Percentiles rank a stretch among this genome's conserved stretches.
Conservation (phyloP, 768 basidiomycete species). For the Sarcodon sp. region DNA sequence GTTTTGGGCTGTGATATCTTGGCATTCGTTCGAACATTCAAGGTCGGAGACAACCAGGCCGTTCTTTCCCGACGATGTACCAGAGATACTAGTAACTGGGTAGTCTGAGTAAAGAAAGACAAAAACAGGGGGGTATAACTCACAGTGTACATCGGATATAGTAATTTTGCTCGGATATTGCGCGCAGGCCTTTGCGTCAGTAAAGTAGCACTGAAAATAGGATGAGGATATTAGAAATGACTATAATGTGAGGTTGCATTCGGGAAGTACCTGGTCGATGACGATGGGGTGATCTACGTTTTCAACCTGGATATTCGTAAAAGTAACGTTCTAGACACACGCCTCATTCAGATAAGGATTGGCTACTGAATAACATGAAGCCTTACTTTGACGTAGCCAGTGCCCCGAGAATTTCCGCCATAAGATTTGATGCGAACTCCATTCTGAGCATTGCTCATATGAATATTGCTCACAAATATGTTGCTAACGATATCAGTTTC, state of each 20-base stretch:
- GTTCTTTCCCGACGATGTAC: conserved; percentile 34
- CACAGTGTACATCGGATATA: conserved; percentile 47
- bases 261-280: conserved; percentile 34
- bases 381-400: conserved; percentile 29
- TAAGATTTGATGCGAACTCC: conserved; percentile 61
- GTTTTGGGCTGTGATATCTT: conserved; percentile 23
- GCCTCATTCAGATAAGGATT: no score
- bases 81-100: conserved; percentile 29
- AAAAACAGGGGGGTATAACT: conserved; percentile 20
- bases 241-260: neutral
- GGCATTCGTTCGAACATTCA: conserved; percentile 40
- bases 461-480: conserved; percentile 28
- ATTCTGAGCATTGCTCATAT: conserved; percentile 50
- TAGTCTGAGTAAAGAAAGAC: neutral
- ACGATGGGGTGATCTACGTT: conserved; percentile 48
- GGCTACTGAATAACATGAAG: no score
- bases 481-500: conserved; percentile 23
- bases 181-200: conserved; percentile 31
- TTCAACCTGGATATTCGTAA: conserved; percentile 33
- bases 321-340: conserved; percentile 31
- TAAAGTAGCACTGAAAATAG: conserved; percentile 32
- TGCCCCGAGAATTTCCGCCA: conserved; percentile 46
- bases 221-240: neutral
- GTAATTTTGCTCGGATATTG: conserved; percentile 40
- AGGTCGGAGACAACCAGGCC: conserved; percentile 38